These are phyloP conservation scores for Penicillium goetzii DNA, from an alignment of 495 filamentous ascomycete species.

Conservation along the genomic window DNA sequence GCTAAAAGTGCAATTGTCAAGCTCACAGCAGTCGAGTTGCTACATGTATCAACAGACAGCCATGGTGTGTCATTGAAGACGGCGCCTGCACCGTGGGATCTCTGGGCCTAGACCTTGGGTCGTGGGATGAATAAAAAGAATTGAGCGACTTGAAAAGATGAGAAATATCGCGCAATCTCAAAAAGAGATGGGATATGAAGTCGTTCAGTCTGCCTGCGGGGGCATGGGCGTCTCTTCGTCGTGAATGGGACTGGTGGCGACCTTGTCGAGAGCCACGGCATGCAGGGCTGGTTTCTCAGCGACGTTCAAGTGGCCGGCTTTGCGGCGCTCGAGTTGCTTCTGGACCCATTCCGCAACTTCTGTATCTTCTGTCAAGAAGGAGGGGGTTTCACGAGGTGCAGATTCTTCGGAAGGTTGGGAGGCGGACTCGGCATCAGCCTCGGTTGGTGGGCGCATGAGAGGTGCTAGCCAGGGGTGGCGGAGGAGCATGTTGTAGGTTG, in stretches of 20 bases:
- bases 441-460: slow-evolving; percentile 81
- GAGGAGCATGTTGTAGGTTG: slow-evolving; percentile 86
- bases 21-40: slow-evolving; percentile 3
- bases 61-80: slow-evolving; percentile 16
- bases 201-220: slow-evolving; percentile 20
- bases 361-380: slow-evolving; percentile 61
- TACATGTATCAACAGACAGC: slow-evolving; percentile 8
- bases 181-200: not conserved
- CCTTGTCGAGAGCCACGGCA: slow-evolving; percentile 70
- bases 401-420: slow-evolving; percentile 34
- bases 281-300: slow-evolving; percentile 73
- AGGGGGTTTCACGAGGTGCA: slow-evolving; percentile 46
- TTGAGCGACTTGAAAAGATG: not conserved
- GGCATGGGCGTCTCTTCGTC: slow-evolving; percentile 33
- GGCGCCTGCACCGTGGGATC: slow-evolving; percentile 28
- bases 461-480: slow-evolving; percentile 85
- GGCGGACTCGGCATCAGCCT: slow-evolving; percentile 73
- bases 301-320: slow-evolving; percentile 51
- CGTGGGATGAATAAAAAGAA: not conserved
- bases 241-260: slow-evolving; percentile 44
- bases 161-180: slow-evolving; percentile 7
- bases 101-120: not conserved
- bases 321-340: slow-evolving; percentile 65
- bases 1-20: slow-evolving; percentile 1
- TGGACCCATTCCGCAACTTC: slow-evolving; percentile 88